A percentile compares a stretch with the other conserved stretches of the same genome.
phyloP scores from a whole-genome alignment of 2,329 filamentous ascomycete genomes.

The Lachnellula subtilissima region DNA sequence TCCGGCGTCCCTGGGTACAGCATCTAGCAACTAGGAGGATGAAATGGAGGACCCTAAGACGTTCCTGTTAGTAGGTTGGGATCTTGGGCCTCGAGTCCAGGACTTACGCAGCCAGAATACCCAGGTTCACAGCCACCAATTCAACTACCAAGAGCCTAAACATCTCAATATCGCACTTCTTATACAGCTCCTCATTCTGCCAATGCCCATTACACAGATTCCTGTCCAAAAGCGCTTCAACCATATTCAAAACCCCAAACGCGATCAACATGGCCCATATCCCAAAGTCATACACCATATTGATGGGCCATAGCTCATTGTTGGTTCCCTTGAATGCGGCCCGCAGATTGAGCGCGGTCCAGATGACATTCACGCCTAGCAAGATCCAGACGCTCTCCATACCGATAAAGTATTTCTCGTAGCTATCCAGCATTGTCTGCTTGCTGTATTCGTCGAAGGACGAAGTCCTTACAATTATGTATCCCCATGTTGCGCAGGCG shows the following conservation, averaged over 20 bases:
- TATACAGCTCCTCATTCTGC: constrained; percentile 8
- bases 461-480: constrained; percentile 2
- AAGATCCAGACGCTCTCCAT: constrained; percentile 13
- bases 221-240: constrained; percentile 12
- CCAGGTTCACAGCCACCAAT: constrained; percentile 10
- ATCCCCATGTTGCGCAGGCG: constrained; percentile 1
- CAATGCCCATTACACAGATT: constrained; percentile 9
- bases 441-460: constrained; percentile 9
- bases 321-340: constrained; percentile 6
- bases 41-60: constrained; percentile 12
- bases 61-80: background rate
- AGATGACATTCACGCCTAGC: constrained; percentile 6
- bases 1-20: constrained; percentile 4
- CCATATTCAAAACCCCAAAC: constrained; percentile 15
- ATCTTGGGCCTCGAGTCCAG: background rate
- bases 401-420: constrained; percentile 11
- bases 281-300: constrained; percentile 12
- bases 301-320: constrained; percentile 4
- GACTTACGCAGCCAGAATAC: constrained; percentile 13
- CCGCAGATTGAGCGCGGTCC: constrained; percentile 5
- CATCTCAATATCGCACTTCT: constrained; percentile 12
- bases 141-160: constrained; percentile 14
- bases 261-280: constrained; percentile 8
- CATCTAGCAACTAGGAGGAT: constrained; percentile 12
- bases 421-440: constrained; percentile 2